phyloP scores from a whole-genome alignment of 257 asterid genomes.

The Scutellaria baicalensis region DNA sequence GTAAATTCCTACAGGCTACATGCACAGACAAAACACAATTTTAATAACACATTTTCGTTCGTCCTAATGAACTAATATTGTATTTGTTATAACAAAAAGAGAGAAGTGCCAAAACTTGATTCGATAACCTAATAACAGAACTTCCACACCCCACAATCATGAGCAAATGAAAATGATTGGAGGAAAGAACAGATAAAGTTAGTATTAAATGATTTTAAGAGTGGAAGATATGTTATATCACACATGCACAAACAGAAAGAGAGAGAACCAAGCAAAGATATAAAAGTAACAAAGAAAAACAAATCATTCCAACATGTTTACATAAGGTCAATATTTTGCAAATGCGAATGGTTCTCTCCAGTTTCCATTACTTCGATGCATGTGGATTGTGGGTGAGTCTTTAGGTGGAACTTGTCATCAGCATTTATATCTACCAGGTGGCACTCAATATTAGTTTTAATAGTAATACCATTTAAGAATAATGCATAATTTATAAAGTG shows the following conservation, averaged over 20 bases:
- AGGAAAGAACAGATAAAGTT: background rate
- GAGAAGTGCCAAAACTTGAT: background rate
- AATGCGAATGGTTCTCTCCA: background rate
- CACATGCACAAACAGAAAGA: background rate
- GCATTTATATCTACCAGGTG: background rate
- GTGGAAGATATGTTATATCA: background rate
- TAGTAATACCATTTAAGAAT: background rate
- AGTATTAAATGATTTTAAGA: background rate
- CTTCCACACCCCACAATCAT: background rate
- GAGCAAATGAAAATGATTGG: background rate
- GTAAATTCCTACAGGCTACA: background rate
- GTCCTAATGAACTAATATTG: no score
- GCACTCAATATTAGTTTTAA: background rate
- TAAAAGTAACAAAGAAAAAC: background rate
- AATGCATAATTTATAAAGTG: background rate
- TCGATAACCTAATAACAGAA: background rate
- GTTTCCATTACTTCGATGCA: background rate
- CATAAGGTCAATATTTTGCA: background rate
- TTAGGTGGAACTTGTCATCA: background rate
- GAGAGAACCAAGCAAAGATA: background rate
- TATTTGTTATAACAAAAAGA: no score
- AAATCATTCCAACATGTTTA: background rate
- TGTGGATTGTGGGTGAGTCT: background rate
- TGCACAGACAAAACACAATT: background rate
- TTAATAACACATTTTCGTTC: no score